Base-by-base conservation (phyloP, 805 yeast species). In the Wickerhamiella alocasiicola region DNA sequence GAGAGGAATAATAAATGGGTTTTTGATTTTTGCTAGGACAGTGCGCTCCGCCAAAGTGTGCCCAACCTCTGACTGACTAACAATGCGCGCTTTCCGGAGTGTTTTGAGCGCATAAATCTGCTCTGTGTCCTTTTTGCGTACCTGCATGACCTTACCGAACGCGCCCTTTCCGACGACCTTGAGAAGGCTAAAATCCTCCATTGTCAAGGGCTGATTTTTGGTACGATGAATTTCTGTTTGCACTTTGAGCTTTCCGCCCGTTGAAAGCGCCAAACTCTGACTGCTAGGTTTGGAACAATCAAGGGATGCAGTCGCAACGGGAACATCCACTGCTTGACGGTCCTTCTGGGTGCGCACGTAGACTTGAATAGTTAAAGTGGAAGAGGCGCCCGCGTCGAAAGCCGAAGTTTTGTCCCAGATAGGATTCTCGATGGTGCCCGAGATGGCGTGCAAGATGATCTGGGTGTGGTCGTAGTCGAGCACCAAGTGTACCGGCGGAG, bases 131-230 rank as follows among this genome's bases (percentile, higher is more conserved):
- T 82, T 83, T 63, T 91, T 91, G 48, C 85, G 77, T 31, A 91
- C 98, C 62, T 91, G 98, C 97, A 91, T 91, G 41, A 91, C 98
- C 62, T 91, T 91, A 39, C 98, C 98, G 59, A 91, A 91, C 7
- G 96, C 85, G 6, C 98, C 98, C 59, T 91, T 91, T 27, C 98
- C 98, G 42, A 91, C 84, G 17, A 91, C 98, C 61, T 91, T 91
- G 50, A 91, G 69, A 39, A 91, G 64, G 53, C 85, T 95, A 62
- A 91, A 88, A 55, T 88, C 95, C 43, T 85, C 95, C 49, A 91
- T 84, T 1, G 84, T 68, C 36, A 91, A 66, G 37, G 80, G 79
- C 48, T 78, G 49, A 44, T 51, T 51, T n/a, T 35, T 30, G 34
- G 55, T 51, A 36, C 41, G 44, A 36, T 52, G 54, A 21, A 46